A percentile compares a stretch with the other conserved stretches of the same genome.
Conservation (phyloP, 2,329 filamentous ascomycete species). For the Cercospora brassicicola region DNA sequence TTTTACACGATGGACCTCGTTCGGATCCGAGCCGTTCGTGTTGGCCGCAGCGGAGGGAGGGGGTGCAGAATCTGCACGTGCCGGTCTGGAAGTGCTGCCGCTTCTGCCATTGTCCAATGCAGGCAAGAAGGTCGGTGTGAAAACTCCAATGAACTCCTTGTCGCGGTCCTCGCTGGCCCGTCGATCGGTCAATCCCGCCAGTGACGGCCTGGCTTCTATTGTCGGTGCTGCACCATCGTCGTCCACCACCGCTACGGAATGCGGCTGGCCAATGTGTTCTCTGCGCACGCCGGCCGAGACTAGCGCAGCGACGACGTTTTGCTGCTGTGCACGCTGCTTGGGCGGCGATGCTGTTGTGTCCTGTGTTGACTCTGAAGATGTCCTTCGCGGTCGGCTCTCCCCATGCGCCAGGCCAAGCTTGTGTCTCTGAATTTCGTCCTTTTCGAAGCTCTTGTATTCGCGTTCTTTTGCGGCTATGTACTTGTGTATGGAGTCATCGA, state of each 20-base stretch:
- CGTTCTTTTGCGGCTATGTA: constrained; percentile 42
- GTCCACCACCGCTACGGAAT: constrained; percentile 24
- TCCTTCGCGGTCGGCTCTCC: constrained; percentile 15
- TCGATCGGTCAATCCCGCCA: constrained; percentile 31
- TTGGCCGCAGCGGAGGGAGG: background rate
- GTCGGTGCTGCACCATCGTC: constrained; percentile 15
- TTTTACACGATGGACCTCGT: constrained; percentile 27
- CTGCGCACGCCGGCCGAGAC: constrained; percentile 27
- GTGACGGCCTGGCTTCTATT: constrained; percentile 20
- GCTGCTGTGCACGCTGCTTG: constrained; percentile 14
- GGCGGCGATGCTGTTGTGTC: constrained; percentile 15
- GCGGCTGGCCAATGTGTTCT: constrained; percentile 26
- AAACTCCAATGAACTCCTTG: constrained; percentile 40
- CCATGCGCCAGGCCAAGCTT: constrained; percentile 17
- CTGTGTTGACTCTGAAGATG: constrained; percentile 19
- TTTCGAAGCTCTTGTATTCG: constrained; percentile 41
- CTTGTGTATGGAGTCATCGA: constrained; percentile 43
- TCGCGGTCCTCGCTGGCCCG: constrained; percentile 33
- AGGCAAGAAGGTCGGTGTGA: constrained; percentile 41
- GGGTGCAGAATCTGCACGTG: constrained; percentile 34
- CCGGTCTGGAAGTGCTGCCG: constrained; percentile 11
- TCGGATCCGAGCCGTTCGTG: background rate
- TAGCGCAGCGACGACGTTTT: constrained; percentile 29
- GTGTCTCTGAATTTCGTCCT: constrained; percentile 33
- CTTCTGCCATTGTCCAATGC: constrained; percentile 30